phyloP scores from a whole-genome alignment of 352 stramenopile species.

The Pythium dissotocum region DNA sequence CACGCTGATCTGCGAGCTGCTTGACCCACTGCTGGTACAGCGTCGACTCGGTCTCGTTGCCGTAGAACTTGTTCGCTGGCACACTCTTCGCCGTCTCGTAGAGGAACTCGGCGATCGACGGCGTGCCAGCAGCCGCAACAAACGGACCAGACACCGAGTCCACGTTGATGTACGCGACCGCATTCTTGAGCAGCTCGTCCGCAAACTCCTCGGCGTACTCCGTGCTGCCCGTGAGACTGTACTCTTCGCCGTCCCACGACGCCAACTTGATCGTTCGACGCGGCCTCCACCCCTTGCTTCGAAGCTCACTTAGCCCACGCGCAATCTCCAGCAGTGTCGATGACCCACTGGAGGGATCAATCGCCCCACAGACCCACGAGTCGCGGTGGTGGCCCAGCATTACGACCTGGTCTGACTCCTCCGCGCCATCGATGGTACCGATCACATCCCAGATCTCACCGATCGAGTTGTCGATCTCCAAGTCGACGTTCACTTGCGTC shows the following conservation, averaged over 20 bases:
- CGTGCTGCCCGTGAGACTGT: slow-evolving; percentile 78
- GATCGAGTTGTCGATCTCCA: slow-evolving; percentile 77
- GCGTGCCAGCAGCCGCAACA: slow-evolving; percentile 51
- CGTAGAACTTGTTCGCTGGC: slow-evolving; percentile 44
- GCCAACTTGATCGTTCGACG: slow-evolving; percentile 74
- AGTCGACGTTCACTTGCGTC: slow-evolving; percentile 52
- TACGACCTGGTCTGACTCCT: slow-evolving; percentile 64
- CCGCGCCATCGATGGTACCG: slow-evolving; percentile 63
- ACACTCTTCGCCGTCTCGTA: slow-evolving; percentile 53
- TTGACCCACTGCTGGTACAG: slow-evolving; percentile 42
- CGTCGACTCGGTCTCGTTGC: slow-evolving; percentile 21
- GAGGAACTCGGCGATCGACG: slow-evolving; percentile 65
- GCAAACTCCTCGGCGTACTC: slow-evolving; percentile 75
- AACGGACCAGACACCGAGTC: slow-evolving; percentile 62
- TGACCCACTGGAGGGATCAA: slow-evolving; percentile 82
- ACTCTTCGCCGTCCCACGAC: slow-evolving; percentile 88
- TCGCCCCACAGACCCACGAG: slow-evolving; percentile 87
- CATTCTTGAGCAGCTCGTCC: slow-evolving; percentile 44
- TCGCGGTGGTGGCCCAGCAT: slow-evolving; percentile 90
- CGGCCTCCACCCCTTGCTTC: slow-evolving; percentile 66
- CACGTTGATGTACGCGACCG: slow-evolving; percentile 84
- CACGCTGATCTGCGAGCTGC: slow-evolving; percentile 29
- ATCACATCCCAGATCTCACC: slow-evolving; percentile 88
- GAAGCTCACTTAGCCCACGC: slow-evolving; percentile 54
- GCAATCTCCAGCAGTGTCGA: slow-evolving; percentile 81